These are phyloP conservation scores for Xylariaceae sp. DNA, from an alignment of 2,329 filamentous ascomycete genomes.

Conservation along the genomic window DNA sequence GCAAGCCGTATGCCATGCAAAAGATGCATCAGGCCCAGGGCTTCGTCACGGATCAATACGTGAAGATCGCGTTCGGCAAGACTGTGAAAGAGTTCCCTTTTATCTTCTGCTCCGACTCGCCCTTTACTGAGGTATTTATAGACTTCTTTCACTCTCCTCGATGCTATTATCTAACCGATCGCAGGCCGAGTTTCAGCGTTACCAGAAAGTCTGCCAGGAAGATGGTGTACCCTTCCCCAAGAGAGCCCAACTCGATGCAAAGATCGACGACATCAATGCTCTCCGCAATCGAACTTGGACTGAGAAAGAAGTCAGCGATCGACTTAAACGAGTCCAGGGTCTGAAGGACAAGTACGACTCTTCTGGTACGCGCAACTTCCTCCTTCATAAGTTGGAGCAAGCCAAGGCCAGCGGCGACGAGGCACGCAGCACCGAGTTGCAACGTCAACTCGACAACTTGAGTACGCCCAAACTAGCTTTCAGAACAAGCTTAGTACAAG, in stretches of 20 bases:
- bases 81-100: constrained; percentile 83
- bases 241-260: constrained; percentile 61
- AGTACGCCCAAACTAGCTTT: constrained; percentile 69
- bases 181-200: constrained; percentile 74
- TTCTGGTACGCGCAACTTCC: constrained; percentile 57
- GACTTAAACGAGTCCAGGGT: constrained; percentile 65
- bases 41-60: constrained; percentile 82
- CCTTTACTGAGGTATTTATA: constrained; percentile 68
- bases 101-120: constrained; percentile 78
- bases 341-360: constrained; percentile 62
- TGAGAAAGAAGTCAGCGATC: constrained; percentile 73
- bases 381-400: constrained; percentile 60
- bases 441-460: constrained; percentile 57
- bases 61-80: constrained; percentile 75
- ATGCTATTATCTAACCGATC: constrained; percentile 23
- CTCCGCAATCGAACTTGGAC: constrained; percentile 78
- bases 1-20: constrained; percentile 78
- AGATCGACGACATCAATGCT: constrained; percentile 74
- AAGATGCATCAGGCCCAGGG: constrained; percentile 61
- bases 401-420: constrained; percentile 61
- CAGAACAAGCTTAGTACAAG: constrained; percentile 54
- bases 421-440: constrained; percentile 48
- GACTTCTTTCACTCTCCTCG: background rate
- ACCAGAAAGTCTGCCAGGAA: constrained; percentile 66
- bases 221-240: constrained; percentile 71